Percentiles rank a stretch among this genome's conserved stretches.
phyloP scores from a whole-genome alignment of 225 moss, liverwort and hornwort species.

The Ulota crispa region DNA sequence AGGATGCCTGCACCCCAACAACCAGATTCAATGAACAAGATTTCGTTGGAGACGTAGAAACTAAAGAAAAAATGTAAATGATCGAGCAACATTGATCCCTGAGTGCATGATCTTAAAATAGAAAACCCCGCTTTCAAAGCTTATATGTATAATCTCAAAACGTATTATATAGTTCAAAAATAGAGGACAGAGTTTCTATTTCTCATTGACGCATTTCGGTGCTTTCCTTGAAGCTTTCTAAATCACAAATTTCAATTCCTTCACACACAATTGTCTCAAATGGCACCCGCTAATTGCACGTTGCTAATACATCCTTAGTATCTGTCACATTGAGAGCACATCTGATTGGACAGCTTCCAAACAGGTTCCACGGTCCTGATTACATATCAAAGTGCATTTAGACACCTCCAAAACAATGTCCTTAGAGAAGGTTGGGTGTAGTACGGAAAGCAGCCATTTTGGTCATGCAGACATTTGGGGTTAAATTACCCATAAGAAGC shows the following conservation, averaged over 20 bases:
- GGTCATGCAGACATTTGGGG: background rate
- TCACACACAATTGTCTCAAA: background rate
- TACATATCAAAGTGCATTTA: background rate
- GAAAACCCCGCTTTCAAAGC: background rate
- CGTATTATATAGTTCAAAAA: background rate
- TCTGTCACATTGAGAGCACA: background rate
- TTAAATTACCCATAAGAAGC: background rate
- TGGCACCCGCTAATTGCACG: background rate
- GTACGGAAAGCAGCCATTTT: background rate
- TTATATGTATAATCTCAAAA: background rate
- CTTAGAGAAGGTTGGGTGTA: background rate
- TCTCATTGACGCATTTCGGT: too few species aligned
- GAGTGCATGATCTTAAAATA: background rate
- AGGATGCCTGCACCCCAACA: slow-evolving; percentile 28
- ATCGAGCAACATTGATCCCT: background rate
- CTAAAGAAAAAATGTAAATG: background rate
- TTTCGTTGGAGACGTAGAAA: background rate
- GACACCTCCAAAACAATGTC: background rate
- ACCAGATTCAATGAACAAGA: background rate
- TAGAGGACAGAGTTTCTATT: background rate
- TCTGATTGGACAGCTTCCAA: background rate
- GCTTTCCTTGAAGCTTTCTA: background rate
- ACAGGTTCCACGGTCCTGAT: background rate
- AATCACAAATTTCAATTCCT: background rate
- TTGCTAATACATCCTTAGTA: background rate